Evolutionary conservation across 768 basidiomycete species (phyloP).

Genomic region (Serendipita sp.): DNA sequence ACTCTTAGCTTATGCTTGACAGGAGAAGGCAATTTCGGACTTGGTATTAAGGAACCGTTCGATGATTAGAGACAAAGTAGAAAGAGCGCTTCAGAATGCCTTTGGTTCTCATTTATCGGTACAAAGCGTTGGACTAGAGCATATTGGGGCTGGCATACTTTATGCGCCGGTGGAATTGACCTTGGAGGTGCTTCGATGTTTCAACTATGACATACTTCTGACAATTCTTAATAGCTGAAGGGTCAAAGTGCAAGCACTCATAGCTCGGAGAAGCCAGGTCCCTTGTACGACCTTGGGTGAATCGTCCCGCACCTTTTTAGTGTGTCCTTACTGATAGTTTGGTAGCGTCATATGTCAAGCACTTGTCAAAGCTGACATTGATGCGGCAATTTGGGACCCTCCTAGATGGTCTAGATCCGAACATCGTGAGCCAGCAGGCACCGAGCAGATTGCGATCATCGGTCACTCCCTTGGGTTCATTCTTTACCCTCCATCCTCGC

Average conservation of each 20-base stretch:
- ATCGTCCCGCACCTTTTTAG: too few relatives aligned
- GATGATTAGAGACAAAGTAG: neutral
- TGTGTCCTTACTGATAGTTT: neutral
- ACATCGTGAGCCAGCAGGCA: neutral
- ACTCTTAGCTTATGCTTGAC: too few relatives aligned
- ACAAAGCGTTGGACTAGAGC: slow-evolving; percentile 3
- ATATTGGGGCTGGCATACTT: neutral
- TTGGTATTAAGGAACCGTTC: too few relatives aligned
- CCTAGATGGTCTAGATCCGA: neutral
- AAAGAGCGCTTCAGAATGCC: neutral
- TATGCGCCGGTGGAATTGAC: neutral
- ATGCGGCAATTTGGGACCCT: neutral
- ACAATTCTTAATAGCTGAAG: neutral
- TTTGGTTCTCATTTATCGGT: neutral
- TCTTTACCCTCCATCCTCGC: neutral
- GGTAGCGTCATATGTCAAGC: neutral
- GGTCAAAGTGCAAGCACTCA: too few relatives aligned
- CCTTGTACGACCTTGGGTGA: too few relatives aligned
- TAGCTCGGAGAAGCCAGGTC: too few relatives aligned
- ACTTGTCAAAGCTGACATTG: neutral
- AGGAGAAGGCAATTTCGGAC: too few relatives aligned
- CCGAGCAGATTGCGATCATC: neutral
- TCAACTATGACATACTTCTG: neutral
- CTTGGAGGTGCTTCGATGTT: neutral
- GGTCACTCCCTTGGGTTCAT: neutral